Base-by-base conservation (phyloP, 352 stramenopile species). In the Phytophthora boehmeriae region DNA sequence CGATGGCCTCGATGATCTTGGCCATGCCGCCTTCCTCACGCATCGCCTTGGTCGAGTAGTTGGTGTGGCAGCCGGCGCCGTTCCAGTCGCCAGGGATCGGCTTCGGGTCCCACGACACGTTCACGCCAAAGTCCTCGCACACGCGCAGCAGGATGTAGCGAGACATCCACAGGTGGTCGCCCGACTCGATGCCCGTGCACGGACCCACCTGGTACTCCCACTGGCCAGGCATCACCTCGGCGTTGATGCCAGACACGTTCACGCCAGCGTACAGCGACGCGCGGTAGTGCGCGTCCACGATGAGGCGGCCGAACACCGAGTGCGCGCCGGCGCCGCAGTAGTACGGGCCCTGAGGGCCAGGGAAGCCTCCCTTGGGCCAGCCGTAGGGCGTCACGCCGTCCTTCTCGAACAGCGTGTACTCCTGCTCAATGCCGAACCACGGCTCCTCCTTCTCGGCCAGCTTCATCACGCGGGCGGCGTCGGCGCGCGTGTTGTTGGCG, bases 61-160 rank as follows among this genome's bases (percentile, higher is more conserved):
- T 99, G 27, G 96, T 98, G 82, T 97, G 90, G 85, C 87, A 96
- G 47, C 97, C 97, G 1, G 96, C 96, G 38, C 97, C 97, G 78
- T 99, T 99, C 97, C 97, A 99, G 79, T 99, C 97, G 54, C 97
- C 97, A 16, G 97, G 89, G 78, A 99, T 98, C 17, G 97, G 97
- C 84, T 99, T 99, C 48, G 97, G 97, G 86, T 99, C 95, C 61
- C 97, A 92, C 59, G 94, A 98, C 63, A 98, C 97, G 77, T 97
- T 98, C 38, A 99, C 95, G 59, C 96, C 93, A 72, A 98, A 98
- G 75, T 98, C 94, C 72, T 99, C 97, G 75, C 95, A 99, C 42
- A 99, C 94, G 52, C 97, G 93, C 59, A 97, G 78, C 67, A 99
- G 85, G 47, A 99, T 97, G 88, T 99, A 99, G 68, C 97, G 93